Conservation (phyloP, 2,329 filamentous ascomycete genomes). For the Fusarium temperatum region DNA sequence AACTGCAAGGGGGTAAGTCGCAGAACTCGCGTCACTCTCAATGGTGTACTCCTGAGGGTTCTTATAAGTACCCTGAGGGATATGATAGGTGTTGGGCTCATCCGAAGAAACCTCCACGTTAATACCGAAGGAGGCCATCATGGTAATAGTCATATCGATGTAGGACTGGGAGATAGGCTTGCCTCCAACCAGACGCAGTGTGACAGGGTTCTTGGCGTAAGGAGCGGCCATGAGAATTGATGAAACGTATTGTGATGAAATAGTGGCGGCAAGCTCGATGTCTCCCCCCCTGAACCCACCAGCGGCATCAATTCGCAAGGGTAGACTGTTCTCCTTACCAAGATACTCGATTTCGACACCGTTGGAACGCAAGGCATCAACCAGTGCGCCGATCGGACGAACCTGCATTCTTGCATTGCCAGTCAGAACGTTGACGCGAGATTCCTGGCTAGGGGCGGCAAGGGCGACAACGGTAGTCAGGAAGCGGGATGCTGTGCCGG, state of each 20-base stretch:
- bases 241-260: conserved; percentile 99
- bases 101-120: conserved; percentile 77
- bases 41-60: conserved; percentile 89
- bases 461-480: conserved; percentile 90
- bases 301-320: conserved; percentile 82
- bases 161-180: conserved; percentile 97
- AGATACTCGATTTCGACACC: conserved; percentile 89
- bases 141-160: conserved; percentile 98
- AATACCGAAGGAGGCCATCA: conserved; percentile 95
- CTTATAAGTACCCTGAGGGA: conserved; percentile 82
- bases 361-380: conserved; percentile 87
- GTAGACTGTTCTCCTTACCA: conserved; percentile 83
- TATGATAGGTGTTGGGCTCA: conserved; percentile 91
- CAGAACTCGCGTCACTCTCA: conserved; percentile 97
- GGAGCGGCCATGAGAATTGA: conserved; percentile 96
- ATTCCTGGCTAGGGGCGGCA: conserved; percentile 71
- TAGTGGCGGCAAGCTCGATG: conserved; percentile 91
- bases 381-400: conserved; percentile 89
- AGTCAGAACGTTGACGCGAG: conserved; percentile 78
- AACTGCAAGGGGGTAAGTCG: conserved; percentile 93
- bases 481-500: conserved; percentile 94
- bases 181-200: conserved; percentile 88
- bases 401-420: conserved; percentile 97
- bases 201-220: conserved; percentile 94
- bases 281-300: conserved; percentile 85